These are phyloP conservation scores for Gossypium trilobum DNA, from an alignment of 441 rosid species.

Conservation along the genomic window DNA sequence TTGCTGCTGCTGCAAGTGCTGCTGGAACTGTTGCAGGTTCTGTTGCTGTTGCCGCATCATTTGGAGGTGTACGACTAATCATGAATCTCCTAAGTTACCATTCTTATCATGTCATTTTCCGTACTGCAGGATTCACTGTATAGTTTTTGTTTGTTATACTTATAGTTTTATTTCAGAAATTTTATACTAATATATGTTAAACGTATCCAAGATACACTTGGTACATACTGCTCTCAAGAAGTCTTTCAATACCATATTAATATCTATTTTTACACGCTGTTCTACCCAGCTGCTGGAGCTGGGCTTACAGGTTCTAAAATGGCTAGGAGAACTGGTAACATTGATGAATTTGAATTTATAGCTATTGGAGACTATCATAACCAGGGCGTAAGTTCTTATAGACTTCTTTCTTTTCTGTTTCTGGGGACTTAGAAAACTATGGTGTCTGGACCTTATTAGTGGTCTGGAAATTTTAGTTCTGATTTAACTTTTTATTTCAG, in stretches of 20 bases:
- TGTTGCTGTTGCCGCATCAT: constrained; percentile 91
- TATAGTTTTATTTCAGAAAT: not conserved
- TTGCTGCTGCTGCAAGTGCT: constrained; percentile 93
- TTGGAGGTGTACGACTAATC: constrained; percentile 62
- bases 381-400: constrained; percentile 59
- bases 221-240: not conserved
- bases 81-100: not conserved
- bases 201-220: not conserved
- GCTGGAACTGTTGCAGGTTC: constrained; percentile 95
- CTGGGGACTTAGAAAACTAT: not conserved
- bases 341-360: constrained; percentile 81
- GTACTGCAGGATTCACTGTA: not conserved
- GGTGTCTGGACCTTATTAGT: not conserved
- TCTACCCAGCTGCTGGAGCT: constrained; percentile 83
- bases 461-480: not conserved
- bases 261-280: not conserved
- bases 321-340: constrained; percentile 81
- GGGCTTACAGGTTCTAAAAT: constrained; percentile 91
- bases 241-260: not conserved
- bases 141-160: not conserved
- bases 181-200: not conserved
- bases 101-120: not conserved
- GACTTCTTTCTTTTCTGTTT: not conserved
- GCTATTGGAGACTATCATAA: constrained; percentile 64
- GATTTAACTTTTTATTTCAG: constrained; percentile 34